Base-by-base conservation (phyloP, 305 asterid genomes). In the Salvia sclarea region DNA sequence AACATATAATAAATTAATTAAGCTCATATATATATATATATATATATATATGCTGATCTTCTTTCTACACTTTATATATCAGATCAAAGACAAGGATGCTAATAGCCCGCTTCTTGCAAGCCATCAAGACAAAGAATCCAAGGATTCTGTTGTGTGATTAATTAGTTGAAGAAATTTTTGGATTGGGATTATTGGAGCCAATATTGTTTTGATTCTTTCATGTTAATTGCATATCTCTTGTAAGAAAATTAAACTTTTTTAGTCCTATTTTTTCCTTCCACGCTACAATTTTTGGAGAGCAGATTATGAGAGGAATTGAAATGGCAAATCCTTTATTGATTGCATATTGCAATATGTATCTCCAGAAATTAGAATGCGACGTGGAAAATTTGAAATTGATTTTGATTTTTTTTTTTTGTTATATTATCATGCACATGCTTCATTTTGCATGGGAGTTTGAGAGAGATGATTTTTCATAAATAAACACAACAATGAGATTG, bases 21-120 rank as follows among this genome's bases (percentile, higher is more conserved):
- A n/a, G n/a, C n/a, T n/a, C n/a, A 47, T 9, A 28, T 35, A 11
- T 41, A 40, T 16, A 25, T 33, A 5, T 33, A 7, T 8, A 37
- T 37, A 1, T 37, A 9, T 37, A 1, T 1, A 8, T 37, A 4
- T 37, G 41, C 9, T 37, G 1, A 6, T 8, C 2, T 38, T 3
- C 14, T 41, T n/a, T 2, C 5, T 21, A n/a, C n/a, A n/a, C 37
- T 57, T 10, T 47, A 4, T 22, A 1, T 48, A 2, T 18, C 83
- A 87, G 95, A 78, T 58, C 18, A 87, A 87, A 67, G 95, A 85
- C 44, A 87, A 76, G 61, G 95, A 87, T 41, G 78, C 75, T 11
- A 41, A 41, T 22, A 77, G 84, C 14, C 89, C 88, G n/a, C 84
- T 87, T 49, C 63, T 83, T 75, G 70, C 73, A 33, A 73, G 66